These are phyloP conservation scores for Cetraspora pellucida DNA, from an alignment of 192 early-diverging fungal genomes.

Conservation along the genomic window DNA sequence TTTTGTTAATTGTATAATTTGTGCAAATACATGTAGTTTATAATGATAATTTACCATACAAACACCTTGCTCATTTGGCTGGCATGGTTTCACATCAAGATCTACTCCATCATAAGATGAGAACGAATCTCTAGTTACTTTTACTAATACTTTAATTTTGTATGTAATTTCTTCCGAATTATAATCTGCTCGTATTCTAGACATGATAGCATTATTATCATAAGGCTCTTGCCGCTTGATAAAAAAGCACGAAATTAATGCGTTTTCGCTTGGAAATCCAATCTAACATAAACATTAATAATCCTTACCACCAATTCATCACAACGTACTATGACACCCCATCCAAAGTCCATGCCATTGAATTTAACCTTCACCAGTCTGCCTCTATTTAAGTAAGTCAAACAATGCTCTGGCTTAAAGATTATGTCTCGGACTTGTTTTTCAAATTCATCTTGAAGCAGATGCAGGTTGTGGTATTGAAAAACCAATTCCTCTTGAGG, in stretches of 20 bases:
- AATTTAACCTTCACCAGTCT: conserved; percentile 69
- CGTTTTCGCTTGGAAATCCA: too few relatives aligned
- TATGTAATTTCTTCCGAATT: background rate
- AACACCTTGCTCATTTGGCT: conserved; percentile 53
- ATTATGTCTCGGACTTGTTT: conserved; percentile 75
- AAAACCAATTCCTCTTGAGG: conserved; percentile 70
- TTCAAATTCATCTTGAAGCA: conserved; percentile 65
- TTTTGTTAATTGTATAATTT: too few relatives aligned
- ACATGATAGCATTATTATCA: too few relatives aligned
- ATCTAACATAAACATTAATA: background rate
- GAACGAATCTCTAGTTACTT: background rate
- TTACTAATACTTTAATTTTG: background rate
- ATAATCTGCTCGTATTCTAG: background rate
- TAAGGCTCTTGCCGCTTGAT: too few relatives aligned
- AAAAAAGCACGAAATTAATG: too few relatives aligned
- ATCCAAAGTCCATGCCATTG: conserved; percentile 82
- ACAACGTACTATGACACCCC: conserved; percentile 85
- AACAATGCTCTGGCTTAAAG: conserved; percentile 76
- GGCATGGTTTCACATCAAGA: conserved; percentile 56
- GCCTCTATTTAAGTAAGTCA: conserved; percentile 86
- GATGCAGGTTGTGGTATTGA: conserved; percentile 75
- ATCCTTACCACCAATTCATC: conserved; percentile 51
- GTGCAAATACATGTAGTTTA: too few relatives aligned
- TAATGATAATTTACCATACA: conserved; percentile 36
- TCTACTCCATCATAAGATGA: conserved; percentile 44